Conservation (phyloP, 2,329 filamentous ascomycete genomes). For the Aureobasidium sp. region DNA sequence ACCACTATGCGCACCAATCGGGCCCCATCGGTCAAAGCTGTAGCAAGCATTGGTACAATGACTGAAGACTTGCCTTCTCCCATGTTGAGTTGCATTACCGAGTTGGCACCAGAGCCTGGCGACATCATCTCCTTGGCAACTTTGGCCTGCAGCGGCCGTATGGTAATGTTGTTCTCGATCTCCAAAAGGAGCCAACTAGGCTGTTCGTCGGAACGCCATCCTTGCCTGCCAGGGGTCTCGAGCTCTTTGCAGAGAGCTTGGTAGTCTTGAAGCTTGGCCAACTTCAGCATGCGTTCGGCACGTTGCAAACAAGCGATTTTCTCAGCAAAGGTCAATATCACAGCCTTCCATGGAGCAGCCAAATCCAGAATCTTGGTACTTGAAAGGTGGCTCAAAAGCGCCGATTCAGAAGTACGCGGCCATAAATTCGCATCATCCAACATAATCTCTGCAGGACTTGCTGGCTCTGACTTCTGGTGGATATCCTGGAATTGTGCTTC, state of each 20-base stretch:
- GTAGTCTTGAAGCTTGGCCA: not conserved
- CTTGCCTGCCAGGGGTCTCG: conserved; percentile 46
- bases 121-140: conserved; percentile 53
- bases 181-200: conserved; percentile 61
- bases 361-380: not conserved
- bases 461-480: not conserved
- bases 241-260: conserved; percentile 25
- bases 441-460: not conserved
- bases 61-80: conserved; percentile 64
- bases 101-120: conserved; percentile 22
- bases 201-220: conserved; percentile 46
- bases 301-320: conserved; percentile 7
- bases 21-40: conserved; percentile 33
- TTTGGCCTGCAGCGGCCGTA: conserved; percentile 52
- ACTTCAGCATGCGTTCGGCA: not conserved
- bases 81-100: conserved; percentile 63
- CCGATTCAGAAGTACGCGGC: not conserved
- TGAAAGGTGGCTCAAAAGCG: not conserved
- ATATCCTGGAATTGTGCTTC: not conserved
- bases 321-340: not conserved
- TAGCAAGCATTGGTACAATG: conserved; percentile 58
- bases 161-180: conserved; percentile 54
- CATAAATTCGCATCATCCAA: not conserved
- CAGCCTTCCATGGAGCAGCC: not conserved
- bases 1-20: conserved; percentile 50